Evolutionary conservation across 164 flowering plant genomes (phyloP), one percentile per base, ranked within the genome.

Genomic region (Litsea cubeba): DNA sequence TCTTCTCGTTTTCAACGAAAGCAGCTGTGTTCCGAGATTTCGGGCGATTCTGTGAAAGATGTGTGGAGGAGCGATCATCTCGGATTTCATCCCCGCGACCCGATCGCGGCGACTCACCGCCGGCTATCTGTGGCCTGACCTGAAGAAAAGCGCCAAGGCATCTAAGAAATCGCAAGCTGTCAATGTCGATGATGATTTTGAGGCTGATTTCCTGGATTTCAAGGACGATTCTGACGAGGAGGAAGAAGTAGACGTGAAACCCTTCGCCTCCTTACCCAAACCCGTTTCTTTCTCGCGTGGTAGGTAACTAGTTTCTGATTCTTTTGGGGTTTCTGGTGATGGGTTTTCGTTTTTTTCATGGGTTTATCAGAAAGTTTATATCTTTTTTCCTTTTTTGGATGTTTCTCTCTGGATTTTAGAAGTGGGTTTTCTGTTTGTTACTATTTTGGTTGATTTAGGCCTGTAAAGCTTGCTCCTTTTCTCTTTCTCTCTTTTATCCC

Each of bases 51-150:
- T 50, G 15, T 49, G 40, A 49, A 76, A 74, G 75, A 95, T 95
- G 98, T 95, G 98, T 85, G 97, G 97, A 30, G 99, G 99, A 74
- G 95, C 95, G 64, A 90, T 95, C 62, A 91, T 95, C 65, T 93
- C 98, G 80, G 95, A 85, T 69, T 86, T 86, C 79, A 86, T 90
- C 8, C 83, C 93, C 68, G 68, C 91, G 70, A 67, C 73, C 25
- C 65, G 83, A 25, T 71, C 89, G 3, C 79, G 86, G 69, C 82
- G 84, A 26, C 72, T 84, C 70, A 82, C 90, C 3, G 85, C 85
- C 26, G 92, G 87, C 15, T 70, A 70, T 57, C 81, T 86, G 5
- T 90, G 93, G 92, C 82, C 88, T 10, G 80, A 78, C 58, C 80
- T 79, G 71, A 81, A 76, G 80, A 85, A 84, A 62, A 73, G 62